Base-by-base conservation (phyloP, 2,329 filamentous ascomycete genomes). In the Podosphaera leucotricha region DNA sequence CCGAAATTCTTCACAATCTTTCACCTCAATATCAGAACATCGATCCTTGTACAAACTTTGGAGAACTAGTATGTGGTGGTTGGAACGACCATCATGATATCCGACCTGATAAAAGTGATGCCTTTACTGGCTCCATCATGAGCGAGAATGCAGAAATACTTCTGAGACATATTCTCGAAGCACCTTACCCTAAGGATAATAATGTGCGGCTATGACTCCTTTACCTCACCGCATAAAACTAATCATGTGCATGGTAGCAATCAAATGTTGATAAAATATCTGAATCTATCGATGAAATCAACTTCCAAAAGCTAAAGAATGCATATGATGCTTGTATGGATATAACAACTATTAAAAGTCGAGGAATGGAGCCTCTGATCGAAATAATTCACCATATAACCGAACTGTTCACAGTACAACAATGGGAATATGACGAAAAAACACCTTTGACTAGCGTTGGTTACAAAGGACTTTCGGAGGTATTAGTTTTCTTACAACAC, bases 21-120 rank as follows among this genome's bases (percentile, higher is more conserved):
- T 70, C 72, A 15, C 69, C 73, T 6, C 62, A 74, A 43, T 75
- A 79, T 57, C 63, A 70, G 47, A 59, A 71, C 2, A 62, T 82
- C 35, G 75, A 82, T 54, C 71, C 78, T 1, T 83, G 78, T 52
- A 68, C 64, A n/a, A 60, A 80, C 53, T 83, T 83, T 47, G 73
- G 80, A 47, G 64, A 75, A 55, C 67, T 75, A 45, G 73, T 74
- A 18, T 81, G 77, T 52, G 75, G 73, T 45, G 77, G 77, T 10
- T 82, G 76, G 70, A 64, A 68, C 43, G 64, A 71, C 19, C 65
- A 63, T 8, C 70, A 80, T 59, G 75, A 80, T 52, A 66, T 81
- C 46, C 69, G 76, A 2, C 61, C 72, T 2, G 77, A 81, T 53
- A 70, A 75, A 48, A 66, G 70, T 28, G 66, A 68, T 50, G 66